Conservation (phyloP, 2,329 filamentous ascomycete genomes). For the Botrytis aclada region DNA sequence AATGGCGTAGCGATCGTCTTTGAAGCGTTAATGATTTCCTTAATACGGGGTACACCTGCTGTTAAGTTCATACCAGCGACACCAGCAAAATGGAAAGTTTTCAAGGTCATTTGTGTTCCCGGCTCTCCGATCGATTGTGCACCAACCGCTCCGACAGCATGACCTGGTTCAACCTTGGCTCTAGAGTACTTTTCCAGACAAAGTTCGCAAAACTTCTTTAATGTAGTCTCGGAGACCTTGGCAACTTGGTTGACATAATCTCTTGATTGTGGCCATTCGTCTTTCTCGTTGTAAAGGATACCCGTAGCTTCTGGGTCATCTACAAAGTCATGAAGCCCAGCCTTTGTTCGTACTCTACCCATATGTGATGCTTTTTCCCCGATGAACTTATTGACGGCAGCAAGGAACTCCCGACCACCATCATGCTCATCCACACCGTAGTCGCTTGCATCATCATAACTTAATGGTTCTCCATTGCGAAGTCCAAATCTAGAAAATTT, state of each 20-base stretch:
- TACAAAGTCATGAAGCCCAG: constrained; percentile 48
- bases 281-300: constrained; percentile 33
- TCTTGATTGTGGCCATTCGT: constrained; percentile 29
- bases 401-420: constrained; percentile 76
- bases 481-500: constrained; percentile 61
- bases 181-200: constrained; percentile 89
- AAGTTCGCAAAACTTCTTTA: constrained; percentile 72
- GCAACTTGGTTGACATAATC: constrained; percentile 51
- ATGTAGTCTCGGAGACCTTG: constrained; percentile 74
- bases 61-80: constrained; percentile 99
- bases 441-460: constrained; percentile 67
- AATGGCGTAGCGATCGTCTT: constrained; percentile 92
- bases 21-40: constrained; percentile 99
- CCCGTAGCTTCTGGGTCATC: constrained; percentile 37
- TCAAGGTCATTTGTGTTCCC: constrained; percentile 97
- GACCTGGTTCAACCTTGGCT: constrained; percentile 88
- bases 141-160: constrained; percentile 92
- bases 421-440: constrained; percentile 74
- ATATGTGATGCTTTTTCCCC: constrained; percentile 60
- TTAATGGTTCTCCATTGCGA: constrained; percentile 58
- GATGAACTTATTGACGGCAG: constrained; percentile 73
- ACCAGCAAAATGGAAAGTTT: constrained; percentile 99
- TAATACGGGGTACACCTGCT: constrained; percentile 98
- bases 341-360: constrained; percentile 49
- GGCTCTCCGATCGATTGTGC: constrained; percentile 98